A percentile compares a stretch with the other conserved stretches of the same genome.
phyloP scores from a whole-genome alignment of 2,329 filamentous ascomycete genomes.

The Penicillium nordicum region DNA sequence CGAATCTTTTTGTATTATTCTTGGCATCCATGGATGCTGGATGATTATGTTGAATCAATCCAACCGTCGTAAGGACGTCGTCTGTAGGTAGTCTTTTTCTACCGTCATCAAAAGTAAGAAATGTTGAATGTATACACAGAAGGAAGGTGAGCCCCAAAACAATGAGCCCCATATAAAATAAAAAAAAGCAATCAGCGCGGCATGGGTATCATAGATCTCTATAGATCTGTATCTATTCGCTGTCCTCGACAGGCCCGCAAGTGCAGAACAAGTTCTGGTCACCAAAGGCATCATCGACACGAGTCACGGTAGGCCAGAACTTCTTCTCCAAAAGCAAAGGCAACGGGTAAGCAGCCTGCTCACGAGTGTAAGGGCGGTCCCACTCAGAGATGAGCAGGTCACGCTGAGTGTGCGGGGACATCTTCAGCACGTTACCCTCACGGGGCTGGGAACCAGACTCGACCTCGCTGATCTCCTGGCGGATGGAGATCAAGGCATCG shows the following conservation, averaged over 20 bases:
- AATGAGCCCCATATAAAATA: slow-evolving; percentile 4
- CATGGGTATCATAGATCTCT: slow-evolving; percentile 36
- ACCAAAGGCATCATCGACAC: slow-evolving; percentile 87
- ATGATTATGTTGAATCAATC: slow-evolving; percentile 12
- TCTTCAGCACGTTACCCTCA: slow-evolving; percentile 81
- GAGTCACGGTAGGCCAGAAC: slow-evolving; percentile 87
- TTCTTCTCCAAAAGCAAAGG: slow-evolving; percentile 88
- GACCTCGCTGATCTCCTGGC: slow-evolving; percentile 76
- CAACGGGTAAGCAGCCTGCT: slow-evolving; percentile 83
- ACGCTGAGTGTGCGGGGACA: slow-evolving; percentile 78
- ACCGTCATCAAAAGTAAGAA: slow-evolving; percentile 6
- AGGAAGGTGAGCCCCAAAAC: slow-evolving; percentile 10
- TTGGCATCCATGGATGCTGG: background rate
- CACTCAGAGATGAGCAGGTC: slow-evolving; percentile 75
- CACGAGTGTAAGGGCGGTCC: slow-evolving; percentile 75
- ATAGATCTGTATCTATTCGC: slow-evolving; percentile 31
- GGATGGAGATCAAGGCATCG: slow-evolving; percentile 81
- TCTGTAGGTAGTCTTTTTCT: background rate
- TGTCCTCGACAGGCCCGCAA: slow-evolving; percentile 74
- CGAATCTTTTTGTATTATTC: slow-evolving; percentile 1
- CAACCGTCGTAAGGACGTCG: background rate
- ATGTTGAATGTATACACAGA: slow-evolving; percentile 34
- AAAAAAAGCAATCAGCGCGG: slow-evolving; percentile 16
- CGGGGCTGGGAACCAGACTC: slow-evolving; percentile 74
- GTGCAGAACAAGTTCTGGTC: slow-evolving; percentile 94